Evolutionary conservation across 495 filamentous ascomycete genomes (phyloP).

Genomic region (Neurospora tetrasperma): DNA sequence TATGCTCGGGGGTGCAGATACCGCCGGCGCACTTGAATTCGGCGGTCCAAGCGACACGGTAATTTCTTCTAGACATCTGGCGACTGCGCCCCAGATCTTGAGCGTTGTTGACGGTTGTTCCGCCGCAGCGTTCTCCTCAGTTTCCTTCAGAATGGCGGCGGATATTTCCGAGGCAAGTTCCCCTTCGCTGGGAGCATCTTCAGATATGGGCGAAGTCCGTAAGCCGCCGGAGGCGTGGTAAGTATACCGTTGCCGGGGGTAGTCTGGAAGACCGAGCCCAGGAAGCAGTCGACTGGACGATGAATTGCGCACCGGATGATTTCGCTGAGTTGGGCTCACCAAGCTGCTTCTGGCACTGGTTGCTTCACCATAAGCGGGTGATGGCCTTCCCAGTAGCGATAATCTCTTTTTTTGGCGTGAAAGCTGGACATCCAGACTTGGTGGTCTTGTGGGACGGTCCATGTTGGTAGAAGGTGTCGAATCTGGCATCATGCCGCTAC

Average conservation of each 20-base stretch:
- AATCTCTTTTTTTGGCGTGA: not conserved
- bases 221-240: not conserved
- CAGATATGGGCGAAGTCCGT: not conserved
- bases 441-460: not conserved
- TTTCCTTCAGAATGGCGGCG: not conserved
- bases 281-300: not conserved
- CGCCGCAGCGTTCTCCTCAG: not conserved
- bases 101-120: not conserved
- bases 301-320: not conserved
- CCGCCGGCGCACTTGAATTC: not conserved
- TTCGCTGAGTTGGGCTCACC: not conserved
- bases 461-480: not conserved
- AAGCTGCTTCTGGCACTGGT: not conserved
- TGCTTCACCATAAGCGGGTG: not conserved
- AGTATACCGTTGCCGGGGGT: not conserved
- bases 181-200: not conserved
- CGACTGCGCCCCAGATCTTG: conserved; percentile 3
- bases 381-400: not conserved
- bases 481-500: not conserved
- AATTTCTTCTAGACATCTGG: conserved; percentile 4
- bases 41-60: not conserved
- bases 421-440: not conserved
- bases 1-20: not conserved
- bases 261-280: not conserved
- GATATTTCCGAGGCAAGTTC: not conserved